phyloP scores from a whole-genome alignment of 129 eudicot species.

The Chrysanthemum seticuspe region DNA sequence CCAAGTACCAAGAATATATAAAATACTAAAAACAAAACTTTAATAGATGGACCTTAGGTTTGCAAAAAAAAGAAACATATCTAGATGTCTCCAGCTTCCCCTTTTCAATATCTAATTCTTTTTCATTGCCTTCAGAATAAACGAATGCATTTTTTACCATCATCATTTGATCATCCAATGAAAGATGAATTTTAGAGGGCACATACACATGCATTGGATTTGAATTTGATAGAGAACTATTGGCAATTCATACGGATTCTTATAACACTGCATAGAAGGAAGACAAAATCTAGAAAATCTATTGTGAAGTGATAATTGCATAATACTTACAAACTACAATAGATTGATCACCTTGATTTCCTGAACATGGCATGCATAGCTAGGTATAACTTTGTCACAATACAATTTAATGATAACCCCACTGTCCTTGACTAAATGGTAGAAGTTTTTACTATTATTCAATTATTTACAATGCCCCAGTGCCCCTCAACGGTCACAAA shows the following conservation, averaged over 20 bases:
- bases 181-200: constrained; percentile 35
- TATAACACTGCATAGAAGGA: constrained; percentile 41
- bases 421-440: no score
- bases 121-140: constrained; percentile 38
- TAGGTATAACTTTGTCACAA: no score
- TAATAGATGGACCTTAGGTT: neutral
- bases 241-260: neutral
- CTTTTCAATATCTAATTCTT: constrained; percentile 61
- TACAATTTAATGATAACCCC: no score
- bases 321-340: no score
- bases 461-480: no score
- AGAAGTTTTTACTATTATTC: no score
- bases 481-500: no score
- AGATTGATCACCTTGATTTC: no score
- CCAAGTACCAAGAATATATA: no score
- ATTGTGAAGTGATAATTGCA: no score
- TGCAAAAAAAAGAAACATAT: neutral
- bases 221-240: constrained; percentile 31
- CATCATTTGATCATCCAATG: constrained; percentile 34
- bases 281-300: neutral
- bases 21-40: neutral
- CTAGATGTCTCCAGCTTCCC: constrained; percentile 47
- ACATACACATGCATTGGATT: constrained; percentile 36
- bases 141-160: constrained; percentile 38
- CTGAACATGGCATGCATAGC: no score